Base-by-base conservation (phyloP, 73 alveolate species). In the Stentor roeselii region DNA sequence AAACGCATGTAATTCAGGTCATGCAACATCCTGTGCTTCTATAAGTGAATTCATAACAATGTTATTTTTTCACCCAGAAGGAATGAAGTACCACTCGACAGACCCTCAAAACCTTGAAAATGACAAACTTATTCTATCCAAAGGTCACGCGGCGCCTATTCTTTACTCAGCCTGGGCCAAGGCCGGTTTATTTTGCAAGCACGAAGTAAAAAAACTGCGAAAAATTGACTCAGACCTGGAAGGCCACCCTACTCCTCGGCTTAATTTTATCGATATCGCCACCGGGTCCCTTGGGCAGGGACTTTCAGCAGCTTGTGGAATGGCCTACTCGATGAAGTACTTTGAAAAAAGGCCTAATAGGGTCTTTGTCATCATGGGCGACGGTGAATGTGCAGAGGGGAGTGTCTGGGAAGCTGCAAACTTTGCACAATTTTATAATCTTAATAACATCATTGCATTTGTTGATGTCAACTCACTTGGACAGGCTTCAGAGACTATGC, bases 351-450 rank as follows among this genome's bases (percentile, higher is more conserved):
- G 11, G 30, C 38, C 39, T 15, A 75, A 50, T 31, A 82, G 42
- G 40, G 91, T 86, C 2, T 86, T 36, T 39, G 27, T 59, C 60
- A 2, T 86, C 3, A 3, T 37, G 14, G 91, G 91, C 30, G 91
- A 86, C 39, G 91, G 85, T 3, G 91, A 86, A 67, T 76, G 78
- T 75, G 86, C 88, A 3, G 91, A 86, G 60, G 91, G 91, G 3
- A 83, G 94, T 59, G 82, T 85, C 38, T 91, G 96, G 96, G 96
- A 91, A 86, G 96, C 96, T 31, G 86, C 90, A 38, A 84, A 89
- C 84, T 91, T 91, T 75, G 95, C 96, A 38, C 75, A 89, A 36
- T 40, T 39, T 78, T 90, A 91, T 78, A 90, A 91, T 78, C 86
- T 91, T 59, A 89, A 89, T 60, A 91, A 91, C 83, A 36, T 91